phyloP scores from a whole-genome alignment of 352 stramenopile species.

The Phytophthora litchii region DNA sequence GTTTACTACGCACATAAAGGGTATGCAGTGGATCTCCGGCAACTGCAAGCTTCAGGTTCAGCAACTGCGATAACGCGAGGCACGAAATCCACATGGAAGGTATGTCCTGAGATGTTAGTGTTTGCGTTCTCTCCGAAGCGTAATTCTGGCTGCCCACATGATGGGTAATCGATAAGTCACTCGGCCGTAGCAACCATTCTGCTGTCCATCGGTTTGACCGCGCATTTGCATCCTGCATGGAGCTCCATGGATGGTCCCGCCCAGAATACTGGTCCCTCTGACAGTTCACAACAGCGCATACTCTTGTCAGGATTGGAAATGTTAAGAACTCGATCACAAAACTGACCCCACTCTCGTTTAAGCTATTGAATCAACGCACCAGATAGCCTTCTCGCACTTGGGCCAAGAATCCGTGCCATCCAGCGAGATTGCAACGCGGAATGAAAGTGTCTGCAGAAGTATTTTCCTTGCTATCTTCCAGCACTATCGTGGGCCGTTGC shows the following conservation, averaged over 20 bases:
- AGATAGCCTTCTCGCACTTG: slow-evolving; percentile 37
- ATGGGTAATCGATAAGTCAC: slow-evolving; percentile 13
- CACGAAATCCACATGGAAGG: slow-evolving; percentile 38
- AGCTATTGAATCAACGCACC: slow-evolving; percentile 13
- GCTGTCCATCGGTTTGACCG: slow-evolving; percentile 16
- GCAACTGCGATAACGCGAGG: slow-evolving; percentile 36
- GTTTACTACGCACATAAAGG: slow-evolving; percentile 32
- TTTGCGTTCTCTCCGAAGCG: neutral
- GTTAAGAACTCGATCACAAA: no score
- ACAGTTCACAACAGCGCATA: slow-evolving; percentile 4
- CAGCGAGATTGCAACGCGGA: slow-evolving; percentile 26
- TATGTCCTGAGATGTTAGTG: slow-evolving; percentile 1
- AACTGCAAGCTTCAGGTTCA: slow-evolving; percentile 28
- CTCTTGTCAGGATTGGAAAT: slow-evolving; percentile 10
- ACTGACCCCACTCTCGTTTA: neutral
- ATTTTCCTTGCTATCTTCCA: slow-evolving; percentile 27
- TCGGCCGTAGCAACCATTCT: slow-evolving; percentile 30
- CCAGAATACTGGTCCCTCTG: slow-evolving; percentile 27
- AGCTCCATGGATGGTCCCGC: slow-evolving; percentile 10
- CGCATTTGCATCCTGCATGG: neutral
- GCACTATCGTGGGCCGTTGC: slow-evolving; percentile 20
- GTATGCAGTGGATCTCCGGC: slow-evolving; percentile 27
- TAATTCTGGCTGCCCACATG: neutral
- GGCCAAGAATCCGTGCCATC: slow-evolving; percentile 32
- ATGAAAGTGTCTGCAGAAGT: neutral